Evolutionary conservation across 306 rosid species (phyloP), one percentile per base, ranked within the genome.

Genomic region (Arachis stenosperma): DNA sequence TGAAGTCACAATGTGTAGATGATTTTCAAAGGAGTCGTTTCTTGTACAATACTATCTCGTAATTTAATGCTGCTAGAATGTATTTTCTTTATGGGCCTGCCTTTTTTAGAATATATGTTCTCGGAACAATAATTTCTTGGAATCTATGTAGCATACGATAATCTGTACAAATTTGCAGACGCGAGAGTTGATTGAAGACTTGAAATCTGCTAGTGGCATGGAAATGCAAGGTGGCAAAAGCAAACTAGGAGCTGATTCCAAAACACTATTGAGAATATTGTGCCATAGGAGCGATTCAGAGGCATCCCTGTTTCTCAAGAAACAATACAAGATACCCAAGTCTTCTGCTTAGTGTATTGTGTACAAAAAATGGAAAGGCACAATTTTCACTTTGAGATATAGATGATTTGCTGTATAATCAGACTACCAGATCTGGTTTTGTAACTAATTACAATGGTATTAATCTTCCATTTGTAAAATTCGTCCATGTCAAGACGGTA

Each of bases 291-390:
- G 83, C 74, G 97, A 91, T 73, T 78, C 97, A 41, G 98, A 89
- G 70, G 98, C 98, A 63, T 89, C 97, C 46, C 96, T 85, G 40
- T 94, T 94, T 78, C 86, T 94, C 48, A 94, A 91, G 91, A 94
- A 91, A 83, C 98, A 94, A 83, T 94, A 71, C 91, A 94, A 88
- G 82, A 88, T 94, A 33, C 98, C 97, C 1, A 91, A 86, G 67
- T 89, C 98, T 43, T 78, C 87, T 14, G 87, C 83, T 33, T 93
- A 93, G 87, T 69, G 73, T 63, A 47, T 58, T 61, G 3, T 72
- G 73, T 64, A 67, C 67, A 41, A 70, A 47, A 43, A 50, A 47
- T 36, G 79, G 67, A 64, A 79, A 67, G 77, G 68, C 65, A 13
- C 71, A 64, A 54, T 69, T 65, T 77, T 74, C 78, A 30, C 6